Evolutionary conservation across 805 yeast genomes (phyloP), one percentile per base, ranked within the genome.

Genomic region (Yarrowia keelungensis): DNA sequence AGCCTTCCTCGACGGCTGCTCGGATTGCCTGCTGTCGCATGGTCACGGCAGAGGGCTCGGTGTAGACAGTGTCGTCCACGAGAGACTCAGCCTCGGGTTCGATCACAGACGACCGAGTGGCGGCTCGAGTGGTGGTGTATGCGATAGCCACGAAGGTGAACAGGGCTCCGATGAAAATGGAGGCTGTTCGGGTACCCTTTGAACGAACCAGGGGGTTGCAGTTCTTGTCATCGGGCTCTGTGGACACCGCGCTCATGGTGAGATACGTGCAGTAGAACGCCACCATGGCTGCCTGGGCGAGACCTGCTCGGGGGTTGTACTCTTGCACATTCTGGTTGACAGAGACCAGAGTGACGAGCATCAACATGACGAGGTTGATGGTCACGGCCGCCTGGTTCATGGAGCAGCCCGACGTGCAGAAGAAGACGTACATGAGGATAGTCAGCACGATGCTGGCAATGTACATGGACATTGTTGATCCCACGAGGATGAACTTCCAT

Each of bases 251-350:
- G 70, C 95, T 88, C 82, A 95, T 86, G 2, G 92, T 87, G 73
- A 95, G 81, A 76, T 95, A 95, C 0, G 98, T 90, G 78, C 98
- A 92, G 79, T 95, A 95, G 26, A 92, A 84, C 12, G 94, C 88
- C 45, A 97, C 98, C 93, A 96, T 93, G 15, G 97, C 92, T 11
- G 97, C 85, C 80, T 95, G 99, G 3, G 99, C 98, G 62, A 95
- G 81, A 1, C 99, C 99, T 1, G 97, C 97, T 73, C 90, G 91
- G 5, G 98, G 97, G 78, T 96, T 96, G 75, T 85, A 87, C 76
- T 92, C 98, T 78, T 95, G 98, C 22, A 95, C 88, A 35, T 84
- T 84, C 46, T 96, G 96, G 74, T 90, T 86, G 50, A 96, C 84
- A 0, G 97, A 90, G 69, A 92, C 77, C 0, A 80, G 84, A 0